These are phyloP conservation scores for Lipomyces yamadae DNA, from an alignment of 805 yeast species.

Conservation along the genomic window DNA sequence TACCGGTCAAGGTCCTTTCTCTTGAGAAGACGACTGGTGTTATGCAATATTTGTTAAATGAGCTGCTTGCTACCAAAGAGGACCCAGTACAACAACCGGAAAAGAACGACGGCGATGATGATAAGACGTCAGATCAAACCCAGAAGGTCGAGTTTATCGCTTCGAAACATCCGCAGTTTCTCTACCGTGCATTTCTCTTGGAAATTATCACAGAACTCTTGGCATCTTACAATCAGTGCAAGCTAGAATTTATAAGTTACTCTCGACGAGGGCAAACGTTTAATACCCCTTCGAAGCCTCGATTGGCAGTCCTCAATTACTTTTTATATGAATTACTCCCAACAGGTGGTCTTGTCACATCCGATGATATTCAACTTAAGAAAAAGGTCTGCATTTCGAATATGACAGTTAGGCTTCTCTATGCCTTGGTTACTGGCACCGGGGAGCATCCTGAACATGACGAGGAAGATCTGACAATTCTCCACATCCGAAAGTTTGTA, in stretches of 20 bases:
- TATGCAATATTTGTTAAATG: constrained; percentile 64
- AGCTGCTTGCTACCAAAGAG: constrained; percentile 59
- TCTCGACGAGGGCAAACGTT: constrained; percentile 51
- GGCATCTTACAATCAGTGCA: constrained; percentile 77
- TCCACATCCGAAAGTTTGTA: constrained; percentile 72
- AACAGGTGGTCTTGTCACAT: constrained; percentile 49
- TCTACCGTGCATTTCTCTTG: constrained; percentile 70
- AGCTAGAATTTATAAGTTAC: constrained; percentile 79
- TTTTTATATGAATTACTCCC: constrained; percentile 75
- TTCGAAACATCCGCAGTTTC: constrained; percentile 57
- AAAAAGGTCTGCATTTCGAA: constrained; percentile 59
- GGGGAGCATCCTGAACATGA: constrained; percentile 50
- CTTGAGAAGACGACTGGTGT: constrained; percentile 56
- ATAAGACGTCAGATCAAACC: constrained; percentile 16
- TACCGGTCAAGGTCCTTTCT: constrained; percentile 22
- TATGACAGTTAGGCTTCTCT: constrained; percentile 63
- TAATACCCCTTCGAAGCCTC: constrained; percentile 56
- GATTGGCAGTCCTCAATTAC: constrained; percentile 76
- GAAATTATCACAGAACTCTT: constrained; percentile 72
- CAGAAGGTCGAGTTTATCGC: constrained; percentile 35
- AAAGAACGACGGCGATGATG: not conserved
- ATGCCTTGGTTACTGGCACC: constrained; percentile 65
- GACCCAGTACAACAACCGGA: constrained; percentile 28
- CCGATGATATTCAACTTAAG: constrained; percentile 46
- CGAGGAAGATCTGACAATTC: constrained; percentile 67